Evolutionary conservation across 768 basidiomycete species (phyloP), one percentile per base, ranked within the genome.

Genomic region (Boletus bicolor): DNA sequence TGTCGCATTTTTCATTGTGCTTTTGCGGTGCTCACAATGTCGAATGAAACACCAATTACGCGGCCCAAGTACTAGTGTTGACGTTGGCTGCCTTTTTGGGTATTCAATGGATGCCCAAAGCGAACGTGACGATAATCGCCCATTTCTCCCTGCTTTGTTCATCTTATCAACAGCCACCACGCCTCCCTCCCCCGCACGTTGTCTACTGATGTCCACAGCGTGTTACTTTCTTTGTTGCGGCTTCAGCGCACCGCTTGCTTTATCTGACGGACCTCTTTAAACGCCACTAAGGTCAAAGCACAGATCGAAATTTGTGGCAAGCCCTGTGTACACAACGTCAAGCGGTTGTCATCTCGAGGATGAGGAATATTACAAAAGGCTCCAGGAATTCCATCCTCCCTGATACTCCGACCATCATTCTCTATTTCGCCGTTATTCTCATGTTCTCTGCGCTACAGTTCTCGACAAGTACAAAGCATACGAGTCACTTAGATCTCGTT

Each of bases 91-190:
- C 64, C 57, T 54, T 55, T 66, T 58, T 44, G 48, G 55, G 38
- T 43, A 30, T 36, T 11, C 42, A 48, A 44, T 30, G 26, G 39
- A n/a, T 42, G 49, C n/a, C 41, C 49, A 52, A 56, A 56, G 48
- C 47, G 46, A 49, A 41, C 24, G 17, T 43, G 21, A 44, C 49
- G 52, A 26, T 24, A 54, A 48, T 47, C 41, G 12, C 51, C 32
- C 42, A 44, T 45, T 48, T 44, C 44, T 48, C 34, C 45, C 11
- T 55, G 46, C 59, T 70, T 70, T 72, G 63, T 72, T 46, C 53
- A 32, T 47, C 59, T 49, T 57, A 26, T 44, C 57, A 41, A 60
- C 47, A 36, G 49, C 49, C 53, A 21, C 57, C 45, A 56, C 47
- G n/a, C 30, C 34, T 41, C 32, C 37, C 49, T 32, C 30, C 46